A percentile compares a stretch with the other conserved stretches of the same genome.
phyloP scores from a whole-genome alignment of 1,284 basidiomycete species.

The Laetiporus sulphureus region DNA sequence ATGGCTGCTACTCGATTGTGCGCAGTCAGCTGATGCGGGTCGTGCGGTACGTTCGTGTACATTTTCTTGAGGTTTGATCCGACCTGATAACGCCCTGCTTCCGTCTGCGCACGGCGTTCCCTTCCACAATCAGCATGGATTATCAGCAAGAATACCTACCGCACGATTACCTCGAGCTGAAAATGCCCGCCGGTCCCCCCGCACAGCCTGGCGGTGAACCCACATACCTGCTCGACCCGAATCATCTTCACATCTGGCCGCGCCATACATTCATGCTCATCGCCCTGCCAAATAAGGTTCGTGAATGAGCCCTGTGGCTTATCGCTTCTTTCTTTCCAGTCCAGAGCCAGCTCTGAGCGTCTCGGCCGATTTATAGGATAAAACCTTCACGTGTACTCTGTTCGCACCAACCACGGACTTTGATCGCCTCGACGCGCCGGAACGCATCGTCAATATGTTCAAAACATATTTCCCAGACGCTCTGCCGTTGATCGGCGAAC shows the following conservation, averaged over 20 bases:
- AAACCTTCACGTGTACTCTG: slow-evolving; percentile 85
- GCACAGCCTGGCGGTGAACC: slow-evolving; percentile 48
- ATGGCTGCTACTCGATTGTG: slow-evolving; percentile 85
- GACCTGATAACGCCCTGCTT: too few relatives aligned
- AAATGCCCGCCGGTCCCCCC: slow-evolving; percentile 76
- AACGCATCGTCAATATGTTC: slow-evolving; percentile 75
- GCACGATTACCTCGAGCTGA: slow-evolving; percentile 94
- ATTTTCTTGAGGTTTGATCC: too few relatives aligned
- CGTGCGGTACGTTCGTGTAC: slow-evolving; percentile 54
- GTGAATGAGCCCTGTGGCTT: slow-evolving; percentile 12
- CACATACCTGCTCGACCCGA: slow-evolving; percentile 82
- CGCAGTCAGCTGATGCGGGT: slow-evolving; percentile 87
- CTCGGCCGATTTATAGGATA: slow-evolving; percentile 47
- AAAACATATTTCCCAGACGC: slow-evolving; percentile 83
- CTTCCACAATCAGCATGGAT: slow-evolving; percentile 93
- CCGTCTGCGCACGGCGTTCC: too few relatives aligned
- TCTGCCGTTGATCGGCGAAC: slow-evolving; percentile 75
- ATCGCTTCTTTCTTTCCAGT: slow-evolving; percentile 17
- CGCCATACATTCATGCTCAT: slow-evolving; percentile 98
- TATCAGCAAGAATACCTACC: slow-evolving; percentile 92
- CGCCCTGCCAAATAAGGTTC: slow-evolving; percentile 91
- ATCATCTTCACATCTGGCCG: slow-evolving; percentile 99
- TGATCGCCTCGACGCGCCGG: slow-evolving; percentile 54
- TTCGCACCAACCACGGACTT: slow-evolving; percentile 86
- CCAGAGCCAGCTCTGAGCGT: slow-evolving; percentile 19